A percentile compares a stretch with the other conserved stretches of the same genome.
These are phyloP conservation scores for Sinapis alba DNA, from an alignment of 441 rosid species.

Conservation along the genomic window DNA sequence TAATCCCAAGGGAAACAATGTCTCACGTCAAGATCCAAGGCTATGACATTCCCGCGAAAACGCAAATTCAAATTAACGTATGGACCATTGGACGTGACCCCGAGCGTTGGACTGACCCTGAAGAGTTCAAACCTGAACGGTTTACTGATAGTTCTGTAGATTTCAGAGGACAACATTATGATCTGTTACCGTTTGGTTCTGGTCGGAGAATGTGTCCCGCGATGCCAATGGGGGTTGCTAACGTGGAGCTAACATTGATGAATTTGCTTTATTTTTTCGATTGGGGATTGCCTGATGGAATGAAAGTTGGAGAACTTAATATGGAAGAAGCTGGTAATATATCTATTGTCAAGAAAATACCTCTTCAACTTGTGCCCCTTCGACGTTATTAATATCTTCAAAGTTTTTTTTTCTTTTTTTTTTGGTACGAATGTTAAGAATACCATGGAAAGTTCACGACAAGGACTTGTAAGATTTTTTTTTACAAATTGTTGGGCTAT, in stretches of 20 bases:
- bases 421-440: too few species aligned
- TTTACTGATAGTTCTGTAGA: conserved; percentile 44
- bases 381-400: neutral
- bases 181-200: conserved; percentile 49
- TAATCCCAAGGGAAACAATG: conserved; percentile 46
- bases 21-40: conserved; percentile 38
- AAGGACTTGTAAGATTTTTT: neutral
- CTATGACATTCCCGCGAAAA: conserved; percentile 34
- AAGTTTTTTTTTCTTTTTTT: too few species aligned
- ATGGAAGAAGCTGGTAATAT: conserved; percentile 44
- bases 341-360: conserved; percentile 33
- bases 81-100: conserved; percentile 62
- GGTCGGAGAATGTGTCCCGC: conserved; percentile 58
- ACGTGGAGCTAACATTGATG: conserved; percentile 39
- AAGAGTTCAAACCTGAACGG: conserved; percentile 52
- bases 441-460: neutral
- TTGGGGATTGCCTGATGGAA: conserved; percentile 46
- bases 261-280: conserved; percentile 47
- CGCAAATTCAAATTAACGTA: conserved; percentile 42
- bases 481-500: neutral
- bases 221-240: conserved; percentile 33
- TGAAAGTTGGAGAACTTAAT: conserved; percentile 31
- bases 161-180: conserved; percentile 53
- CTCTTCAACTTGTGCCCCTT: conserved; percentile 45
- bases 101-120: conserved; percentile 46